Base-by-base conservation (phyloP, 2,329 filamentous ascomycete genomes). In the Domatiomyces globalis region DNA sequence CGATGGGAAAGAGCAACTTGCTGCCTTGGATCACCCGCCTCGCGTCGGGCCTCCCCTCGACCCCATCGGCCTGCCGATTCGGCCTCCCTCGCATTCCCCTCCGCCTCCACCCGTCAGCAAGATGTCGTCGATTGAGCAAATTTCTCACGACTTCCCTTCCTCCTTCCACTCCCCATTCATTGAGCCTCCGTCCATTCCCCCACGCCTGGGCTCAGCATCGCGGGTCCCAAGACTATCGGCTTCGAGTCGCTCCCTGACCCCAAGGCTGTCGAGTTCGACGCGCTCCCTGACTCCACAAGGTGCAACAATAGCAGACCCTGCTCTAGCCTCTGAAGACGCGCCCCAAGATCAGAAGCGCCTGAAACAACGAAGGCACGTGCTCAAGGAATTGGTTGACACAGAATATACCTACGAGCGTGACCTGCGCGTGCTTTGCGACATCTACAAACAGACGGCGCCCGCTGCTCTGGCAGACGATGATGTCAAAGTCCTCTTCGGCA, bases 391-490 rank as follows among this genome's bases (percentile, higher is more conserved):
- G 39, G 78, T 95, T 45, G 88, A 95, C 62, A 98, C 92, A 0
- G 92, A 98, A 65, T 82, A 87, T 46, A 82, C 84, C 5, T 96
- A 94, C 67, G 82, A 94, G 51, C 81, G 87, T 57, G 92, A 98
- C 65, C 90, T 98, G 87, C 95, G 89, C 65, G 90, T 98, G 49
- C 84, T 95, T 2, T 87, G 94, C 63, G 89, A 96, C 63, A 96
- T 98, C 50, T 98, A 96, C 74, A 94, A 94, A 67, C 88, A 87
- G 44, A 96, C 92, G 0, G 86, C 87, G 1, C 81, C 85, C 59
- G 84, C 85, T 9, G 80, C 87, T 56, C 77, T 95, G 25, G 86
- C 85, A 44, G 72, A 79, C 43, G 85, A 90, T 57, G 94, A 94
- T 56, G 83, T 94, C 61, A 94, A 89, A 64, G 76, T 85, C 10